Base-by-base conservation (phyloP, 768 basidiomycete species). In the Suillus weaverae region DNA sequence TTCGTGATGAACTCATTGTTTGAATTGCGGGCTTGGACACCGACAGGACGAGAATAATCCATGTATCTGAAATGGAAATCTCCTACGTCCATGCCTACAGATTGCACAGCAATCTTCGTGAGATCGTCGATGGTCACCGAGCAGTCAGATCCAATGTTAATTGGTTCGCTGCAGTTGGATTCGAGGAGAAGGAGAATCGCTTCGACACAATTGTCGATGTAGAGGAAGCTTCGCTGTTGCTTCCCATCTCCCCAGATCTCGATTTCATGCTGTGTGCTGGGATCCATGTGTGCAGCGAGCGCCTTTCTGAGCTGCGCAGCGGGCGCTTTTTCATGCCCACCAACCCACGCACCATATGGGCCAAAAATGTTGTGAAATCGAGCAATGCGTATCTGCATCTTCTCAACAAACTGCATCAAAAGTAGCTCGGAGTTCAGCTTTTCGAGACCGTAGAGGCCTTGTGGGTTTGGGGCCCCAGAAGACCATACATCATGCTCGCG, bases 351-450 rank as follows among this genome's bases (percentile, higher is more conserved):
- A 0, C 84, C 84, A 10, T 80, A 77, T 1, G 85, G 86, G 13
- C 86, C 86, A 64, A 79, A 87, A 16, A 88, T 77, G 62, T 88
- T 87, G 61, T 88, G 86, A 64, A 88, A 85, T 1, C 86, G 80
- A 0, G 83, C 84, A 54, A 87, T 80, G 16, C 77, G 80, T 36
- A 85, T 69, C 14, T 77, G 68, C 26, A 86, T 72, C 11, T 68
- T 68, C 1, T 70, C 62, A 1, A 72, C 60, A 57, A 74, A 75
- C 22, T 76, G 78, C 0, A 68, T 68, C 3, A 86, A 65, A 16
- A 87, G 74, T 18, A 82, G 72, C 68, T 88, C 87, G 0, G 82
- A 81, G 32, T 71, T 63, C 46, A 86, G 79, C 67, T 88, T 88
- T 72, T 88, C 86, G 5, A 86, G 77, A 20, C 87, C 87, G 50